Conservation (phyloP, 2,329 filamentous ascomycete species). For the Saccharata proteae region DNA sequence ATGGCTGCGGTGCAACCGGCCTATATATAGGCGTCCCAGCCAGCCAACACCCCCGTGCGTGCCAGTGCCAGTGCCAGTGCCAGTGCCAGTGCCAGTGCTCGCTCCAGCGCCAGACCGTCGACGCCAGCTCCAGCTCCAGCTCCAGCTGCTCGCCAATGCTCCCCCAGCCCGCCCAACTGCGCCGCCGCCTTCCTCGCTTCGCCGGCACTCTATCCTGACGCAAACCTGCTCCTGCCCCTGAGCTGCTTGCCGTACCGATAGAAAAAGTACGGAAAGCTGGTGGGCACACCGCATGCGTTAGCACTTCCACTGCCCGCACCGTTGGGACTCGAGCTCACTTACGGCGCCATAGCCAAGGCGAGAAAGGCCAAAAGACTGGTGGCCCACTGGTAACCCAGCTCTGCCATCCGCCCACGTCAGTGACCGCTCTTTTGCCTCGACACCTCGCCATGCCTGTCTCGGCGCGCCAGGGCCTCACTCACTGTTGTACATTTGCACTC, state of each 20-base stretch:
- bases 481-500: constrained; percentile 41
- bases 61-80: too few relatives aligned
- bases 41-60: too few relatives aligned
- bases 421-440: constrained; percentile 30
- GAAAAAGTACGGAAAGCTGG: constrained; percentile 34
- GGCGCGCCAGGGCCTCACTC: constrained; percentile 23
- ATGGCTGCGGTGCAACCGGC: too few relatives aligned
- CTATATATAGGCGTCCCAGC: too few relatives aligned
- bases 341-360: constrained; percentile 37
- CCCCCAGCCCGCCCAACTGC: constrained; percentile 2
- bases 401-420: constrained; percentile 24
- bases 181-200: constrained; percentile 3
- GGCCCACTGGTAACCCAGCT: constrained; percentile 39
- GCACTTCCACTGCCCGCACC: constrained; percentile 16
- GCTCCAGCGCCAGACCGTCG: too few relatives aligned
- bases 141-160: constrained; percentile 2
- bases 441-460: constrained; percentile 11
- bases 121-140: constrained; percentile 3
- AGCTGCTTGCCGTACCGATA: constrained; percentile 37
- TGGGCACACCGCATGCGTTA: constrained; percentile 17
- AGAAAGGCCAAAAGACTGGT: constrained; percentile 35
- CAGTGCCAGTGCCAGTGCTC: too few relatives aligned
- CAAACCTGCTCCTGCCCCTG: constrained; percentile 36
- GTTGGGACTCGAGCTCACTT: constrained; percentile 16
- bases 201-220: constrained; percentile 21